Evolutionary conservation across 2,329 filamentous ascomycete species (phyloP).

Genomic region (Alternaria gaisen): DNA sequence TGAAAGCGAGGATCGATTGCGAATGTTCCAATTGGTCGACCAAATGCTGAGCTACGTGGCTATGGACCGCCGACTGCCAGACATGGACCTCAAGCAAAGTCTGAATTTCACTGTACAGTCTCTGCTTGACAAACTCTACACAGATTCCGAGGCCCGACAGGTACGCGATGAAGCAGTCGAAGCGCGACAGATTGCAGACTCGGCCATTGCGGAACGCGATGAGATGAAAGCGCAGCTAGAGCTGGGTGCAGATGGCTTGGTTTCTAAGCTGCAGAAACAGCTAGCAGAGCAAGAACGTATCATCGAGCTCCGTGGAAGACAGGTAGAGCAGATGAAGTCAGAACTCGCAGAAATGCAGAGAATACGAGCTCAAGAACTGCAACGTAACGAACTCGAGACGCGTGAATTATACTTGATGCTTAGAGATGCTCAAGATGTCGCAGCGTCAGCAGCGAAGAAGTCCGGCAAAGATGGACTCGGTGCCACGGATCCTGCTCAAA

Average conservation of each 20-base stretch:
- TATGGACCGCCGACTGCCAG: conserved; percentile 93
- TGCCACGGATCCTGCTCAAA: conserved; percentile 74
- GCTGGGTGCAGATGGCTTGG: conserved; percentile 89
- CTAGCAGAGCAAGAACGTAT: conserved; percentile 91
- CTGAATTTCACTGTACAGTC: conserved; percentile 97
- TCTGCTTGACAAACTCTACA: conserved; percentile 93
- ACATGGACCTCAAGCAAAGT: conserved; percentile 98
- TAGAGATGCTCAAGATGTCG: conserved; percentile 94
- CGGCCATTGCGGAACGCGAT: conserved; percentile 94
- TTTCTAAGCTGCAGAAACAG: conserved; percentile 91
- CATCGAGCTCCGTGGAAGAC: conserved; percentile 86
- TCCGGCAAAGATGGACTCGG: conserved; percentile 61
- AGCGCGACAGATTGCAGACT: conserved; percentile 90
- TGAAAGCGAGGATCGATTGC: conserved; percentile 87
- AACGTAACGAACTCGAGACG: conserved; percentile 94
- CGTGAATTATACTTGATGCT: conserved; percentile 98
- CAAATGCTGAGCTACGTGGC: conserved; percentile 99
- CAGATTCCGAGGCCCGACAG: conserved; percentile 91
- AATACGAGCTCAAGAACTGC: conserved; percentile 86
- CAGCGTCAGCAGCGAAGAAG: conserved; percentile 82
- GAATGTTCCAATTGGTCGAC: conserved; percentile 97
- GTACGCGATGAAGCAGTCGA: conserved; percentile 91
- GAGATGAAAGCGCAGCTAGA: conserved; percentile 90
- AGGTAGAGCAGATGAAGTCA: conserved; percentile 86
- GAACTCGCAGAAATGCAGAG: conserved; percentile 89